phyloP scores from a whole-genome alignment of 345 rosid species.

The Populus nigra region DNA sequence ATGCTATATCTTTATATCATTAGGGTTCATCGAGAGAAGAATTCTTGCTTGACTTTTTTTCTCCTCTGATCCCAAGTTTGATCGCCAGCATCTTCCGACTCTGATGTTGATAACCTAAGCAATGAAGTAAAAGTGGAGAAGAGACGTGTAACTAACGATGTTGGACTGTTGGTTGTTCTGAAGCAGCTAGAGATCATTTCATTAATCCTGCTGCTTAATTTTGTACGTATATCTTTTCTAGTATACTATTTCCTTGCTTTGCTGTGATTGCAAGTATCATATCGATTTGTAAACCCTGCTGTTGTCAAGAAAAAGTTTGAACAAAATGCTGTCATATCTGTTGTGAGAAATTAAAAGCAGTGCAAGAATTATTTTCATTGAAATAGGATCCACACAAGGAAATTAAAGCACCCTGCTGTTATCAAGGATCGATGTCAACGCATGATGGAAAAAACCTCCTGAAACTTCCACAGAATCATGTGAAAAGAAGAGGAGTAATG shows the following conservation, averaged over 20 bases:
- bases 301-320: neutral
- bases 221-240: constrained; percentile 9
- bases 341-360: too few species aligned
- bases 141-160: neutral
- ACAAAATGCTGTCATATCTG: neutral
- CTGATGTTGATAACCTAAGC: constrained; percentile 16
- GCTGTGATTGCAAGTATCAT: neutral
- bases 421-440: neutral
- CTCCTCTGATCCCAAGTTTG: neutral
- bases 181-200: neutral
- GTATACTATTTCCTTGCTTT: neutral
- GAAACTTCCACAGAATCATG: neutral
- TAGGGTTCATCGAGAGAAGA: neutral
- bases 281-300: neutral
- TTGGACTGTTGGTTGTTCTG: neutral
- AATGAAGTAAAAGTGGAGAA: neutral
- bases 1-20: neutral
- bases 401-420: too few species aligned
- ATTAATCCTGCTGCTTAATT: constrained; percentile 13
- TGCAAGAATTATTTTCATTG: neutral
- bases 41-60: neutral
- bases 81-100: constrained; percentile 22
- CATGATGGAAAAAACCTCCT: neutral
- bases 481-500: too few species aligned
- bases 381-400: too few species aligned